Base-by-base conservation (phyloP, 1,284 basidiomycete species). In the Puccinia polysora region DNA sequence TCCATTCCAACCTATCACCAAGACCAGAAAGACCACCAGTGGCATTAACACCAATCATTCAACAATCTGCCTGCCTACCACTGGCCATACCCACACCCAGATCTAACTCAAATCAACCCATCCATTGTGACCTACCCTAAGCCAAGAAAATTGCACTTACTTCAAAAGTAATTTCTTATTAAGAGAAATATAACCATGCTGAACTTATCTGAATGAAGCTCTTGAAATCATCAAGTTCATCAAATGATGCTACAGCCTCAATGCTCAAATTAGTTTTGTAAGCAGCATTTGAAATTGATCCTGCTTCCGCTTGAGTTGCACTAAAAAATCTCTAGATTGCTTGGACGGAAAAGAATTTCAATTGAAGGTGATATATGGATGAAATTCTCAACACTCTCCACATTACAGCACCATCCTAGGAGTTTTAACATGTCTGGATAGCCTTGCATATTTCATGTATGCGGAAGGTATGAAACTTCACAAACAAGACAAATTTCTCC, bases 371-470 rank as follows among this genome's bases (percentile, higher is more conserved):
- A 49, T 49, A 18, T 43, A 8, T 43, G 7, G 14, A 14, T 30
- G 5, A 53, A 25, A 23, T 30, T 2, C 52, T 53, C 14, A 2
- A 7, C 18, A 8, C 40, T 10, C 8, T 10, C 50, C 10, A 7
- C 14, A 18, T 8, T 20, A 15, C 36, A 59, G 56, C 20, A 34
- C 56, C 28, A 40, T 40, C 20, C 34, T 36, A 4, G 10, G 34
- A 2, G 23, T 59, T 18, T 8, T 59, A 34, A 6, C 15, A 12
- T 38, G 32, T 59, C 56, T 59, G 18, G 38, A 20, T 7, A 68
- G 59, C 40, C 18, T 68, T 15, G 36, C 23, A 12, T 68, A 45
- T n/a, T 52, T 68, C n/a, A 38, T 43, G 34, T 70, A 50, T 49
- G 43, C 43, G 23, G 56, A 62, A 14, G 20, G 25, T 18, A 28